Evolutionary conservation across 805 yeast genomes (phyloP).

Genomic region (Cyberlindnera japonica): DNA sequence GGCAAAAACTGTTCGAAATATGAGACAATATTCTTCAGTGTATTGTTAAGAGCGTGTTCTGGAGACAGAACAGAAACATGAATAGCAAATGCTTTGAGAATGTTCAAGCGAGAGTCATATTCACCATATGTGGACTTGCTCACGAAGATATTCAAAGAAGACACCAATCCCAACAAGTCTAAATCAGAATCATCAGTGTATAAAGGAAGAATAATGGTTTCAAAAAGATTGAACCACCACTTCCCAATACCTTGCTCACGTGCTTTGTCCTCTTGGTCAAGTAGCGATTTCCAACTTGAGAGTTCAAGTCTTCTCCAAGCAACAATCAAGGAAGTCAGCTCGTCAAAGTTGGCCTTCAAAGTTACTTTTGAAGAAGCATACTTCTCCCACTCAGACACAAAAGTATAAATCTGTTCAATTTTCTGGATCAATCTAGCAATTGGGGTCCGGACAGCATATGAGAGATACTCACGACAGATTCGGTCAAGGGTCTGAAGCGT

Average conservation of each 20-base stretch:
- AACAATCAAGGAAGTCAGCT: constrained; percentile 66
- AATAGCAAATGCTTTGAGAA: constrained; percentile 60
- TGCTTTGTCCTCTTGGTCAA: constrained; percentile 56
- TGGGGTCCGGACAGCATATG: constrained; percentile 63
- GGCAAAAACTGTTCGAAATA: constrained; percentile 67
- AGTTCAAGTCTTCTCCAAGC: constrained; percentile 90
- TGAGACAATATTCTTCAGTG: constrained; percentile 53
- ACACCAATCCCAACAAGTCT: constrained; percentile 36
- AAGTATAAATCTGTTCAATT: constrained; percentile 80
- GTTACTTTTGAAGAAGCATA: constrained; percentile 81
- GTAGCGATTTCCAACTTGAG: constrained; percentile 76
- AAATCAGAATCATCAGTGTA: constrained; percentile 36
- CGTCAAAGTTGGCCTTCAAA: constrained; percentile 49
- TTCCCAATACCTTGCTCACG: constrained; percentile 53
- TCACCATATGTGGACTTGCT: constrained; percentile 79
- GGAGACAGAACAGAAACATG: constrained; percentile 42
- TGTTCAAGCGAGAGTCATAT: constrained; percentile 50
- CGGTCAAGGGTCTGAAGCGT: constrained; percentile 66
- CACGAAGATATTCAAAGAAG: constrained; percentile 71
- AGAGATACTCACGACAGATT: constrained; percentile 62
- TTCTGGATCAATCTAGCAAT: constrained; percentile 75
- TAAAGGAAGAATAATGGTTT: constrained; percentile 55
- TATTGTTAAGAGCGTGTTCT: constrained; percentile 29
- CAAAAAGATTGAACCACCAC: constrained; percentile 93
- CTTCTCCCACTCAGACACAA: constrained; percentile 88